Evolutionary conservation across 2,329 filamentous ascomycete species (phyloP).

Genomic region (Hypoxylon sp.): DNA sequence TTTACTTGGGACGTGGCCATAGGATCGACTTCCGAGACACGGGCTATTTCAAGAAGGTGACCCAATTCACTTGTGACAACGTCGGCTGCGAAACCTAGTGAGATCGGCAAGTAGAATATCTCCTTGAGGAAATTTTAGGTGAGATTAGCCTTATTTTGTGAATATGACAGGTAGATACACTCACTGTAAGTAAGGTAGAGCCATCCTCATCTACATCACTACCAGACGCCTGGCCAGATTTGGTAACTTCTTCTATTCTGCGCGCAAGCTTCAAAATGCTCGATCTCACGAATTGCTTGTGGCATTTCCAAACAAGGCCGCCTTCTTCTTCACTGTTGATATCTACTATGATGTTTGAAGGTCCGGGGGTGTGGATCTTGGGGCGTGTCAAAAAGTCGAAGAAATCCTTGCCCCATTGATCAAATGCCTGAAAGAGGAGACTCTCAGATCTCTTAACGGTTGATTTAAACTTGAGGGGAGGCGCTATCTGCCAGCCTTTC

Average conservation of each 20-base stretch:
- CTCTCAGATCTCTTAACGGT: constrained; percentile 16
- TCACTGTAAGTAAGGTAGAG: constrained; percentile 11
- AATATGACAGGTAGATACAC: neutral
- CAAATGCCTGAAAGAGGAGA: constrained; percentile 15
- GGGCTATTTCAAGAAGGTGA: constrained; percentile 4
- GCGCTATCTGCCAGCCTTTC: constrained; percentile 7
- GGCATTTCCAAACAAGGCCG: no score
- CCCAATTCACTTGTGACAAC: neutral
- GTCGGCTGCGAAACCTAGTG: neutral
- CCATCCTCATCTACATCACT: constrained; percentile 17
- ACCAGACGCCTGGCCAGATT: constrained; percentile 10
- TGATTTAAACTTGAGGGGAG: constrained; percentile 1
- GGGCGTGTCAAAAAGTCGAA: neutral
- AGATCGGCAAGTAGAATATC: neutral
- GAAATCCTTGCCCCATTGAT: constrained; percentile 1
- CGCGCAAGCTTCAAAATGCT: neutral
- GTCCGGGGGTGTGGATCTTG: no score
- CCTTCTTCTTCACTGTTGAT: no score
- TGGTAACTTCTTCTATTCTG: constrained; percentile 2
- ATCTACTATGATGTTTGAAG: no score
- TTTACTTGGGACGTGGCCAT: neutral
- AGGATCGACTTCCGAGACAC: constrained; percentile 5
- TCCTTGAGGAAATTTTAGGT: neutral
- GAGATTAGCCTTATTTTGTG: neutral
- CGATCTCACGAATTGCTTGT: neutral